A percentile compares a stretch with the other conserved stretches of the same genome.
phyloP scores from a whole-genome alignment of 345 rosid species.

The Eucalyptus paniculata region DNA sequence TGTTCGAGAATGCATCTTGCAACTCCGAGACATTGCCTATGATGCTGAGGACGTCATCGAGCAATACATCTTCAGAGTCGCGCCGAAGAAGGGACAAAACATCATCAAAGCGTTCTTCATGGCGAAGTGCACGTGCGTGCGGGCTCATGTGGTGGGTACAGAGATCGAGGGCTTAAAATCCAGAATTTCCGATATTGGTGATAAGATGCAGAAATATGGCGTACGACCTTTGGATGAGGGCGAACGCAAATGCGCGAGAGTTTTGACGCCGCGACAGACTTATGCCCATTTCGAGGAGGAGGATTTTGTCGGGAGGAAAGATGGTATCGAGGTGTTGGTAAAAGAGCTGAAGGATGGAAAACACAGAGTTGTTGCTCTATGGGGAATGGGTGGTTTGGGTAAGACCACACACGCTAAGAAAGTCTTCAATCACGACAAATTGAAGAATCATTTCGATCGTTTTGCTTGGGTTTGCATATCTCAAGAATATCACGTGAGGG shows the following conservation, averaged over 20 bases:
- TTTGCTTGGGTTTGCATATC: not conserved
- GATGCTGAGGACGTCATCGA: no score
- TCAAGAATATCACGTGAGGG: not conserved
- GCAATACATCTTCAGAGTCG: no score
- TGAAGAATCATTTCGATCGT: not conserved
- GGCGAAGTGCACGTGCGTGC: not conserved
- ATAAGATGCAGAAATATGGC: no score
- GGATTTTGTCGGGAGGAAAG: not conserved
- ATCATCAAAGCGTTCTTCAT: not conserved
- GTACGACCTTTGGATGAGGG: rapidly evolving
- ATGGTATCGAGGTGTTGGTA: not conserved
- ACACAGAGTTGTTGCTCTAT: constrained; percentile 4
- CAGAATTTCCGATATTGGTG: no score
- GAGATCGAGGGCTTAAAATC: constrained; percentile 9
- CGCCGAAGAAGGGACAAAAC: no score
- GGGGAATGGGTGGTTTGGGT: constrained; percentile 46
- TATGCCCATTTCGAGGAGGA: not conserved
- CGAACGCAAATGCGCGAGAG: rapidly evolving
- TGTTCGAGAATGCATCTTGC: no score
- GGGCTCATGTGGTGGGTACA: not conserved
- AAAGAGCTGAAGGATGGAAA: not conserved
- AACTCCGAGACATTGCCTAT: no score
- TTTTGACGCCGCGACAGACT: not conserved
- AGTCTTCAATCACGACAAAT: constrained; percentile 2
- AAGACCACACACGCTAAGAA: constrained; percentile 37